Conservation (phyloP, 148 eudicot species). For the Hydrangea macrophylla region DNA sequence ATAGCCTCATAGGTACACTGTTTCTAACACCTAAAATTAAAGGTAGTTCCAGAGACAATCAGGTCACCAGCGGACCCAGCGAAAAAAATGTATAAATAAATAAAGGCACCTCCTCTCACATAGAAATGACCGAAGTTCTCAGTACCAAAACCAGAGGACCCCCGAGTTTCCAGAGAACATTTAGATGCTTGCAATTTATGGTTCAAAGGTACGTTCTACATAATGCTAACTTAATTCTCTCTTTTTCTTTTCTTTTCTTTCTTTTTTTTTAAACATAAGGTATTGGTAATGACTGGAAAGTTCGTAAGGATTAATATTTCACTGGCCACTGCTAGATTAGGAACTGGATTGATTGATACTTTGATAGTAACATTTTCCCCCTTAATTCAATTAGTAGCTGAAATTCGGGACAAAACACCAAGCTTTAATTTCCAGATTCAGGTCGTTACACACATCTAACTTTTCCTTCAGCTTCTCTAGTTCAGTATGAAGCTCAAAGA, state of each 20-base stretch:
- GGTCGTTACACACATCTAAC: conserved; percentile 4
- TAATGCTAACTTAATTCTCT: no score
- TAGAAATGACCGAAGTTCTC: not conserved
- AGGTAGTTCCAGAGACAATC: no score
- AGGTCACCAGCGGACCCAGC: no score
- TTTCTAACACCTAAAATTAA: no score
- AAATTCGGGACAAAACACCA: conserved; percentile 3
- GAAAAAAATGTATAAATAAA: no score
- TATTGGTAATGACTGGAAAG: not conserved
- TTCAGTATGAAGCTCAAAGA: not conserved
- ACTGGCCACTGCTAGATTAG: not conserved
- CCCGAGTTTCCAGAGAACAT: no score
- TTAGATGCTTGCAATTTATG: no score
- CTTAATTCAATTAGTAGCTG: not conserved
- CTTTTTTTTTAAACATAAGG: not conserved
- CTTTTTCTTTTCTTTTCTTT: no score
- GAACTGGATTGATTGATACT: not conserved
- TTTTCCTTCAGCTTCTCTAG: not conserved
- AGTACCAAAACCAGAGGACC: not conserved
- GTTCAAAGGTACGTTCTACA: no score
- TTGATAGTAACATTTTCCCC: not conserved
- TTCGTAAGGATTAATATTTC: not conserved
- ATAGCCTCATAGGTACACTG: no score
- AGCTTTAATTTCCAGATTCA: not conserved
- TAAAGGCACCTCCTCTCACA: no score